Evolutionary conservation across 1,284 basidiomycete genomes (phyloP).

Genomic region (Anthracocystis panici-leucophaei): DNA sequence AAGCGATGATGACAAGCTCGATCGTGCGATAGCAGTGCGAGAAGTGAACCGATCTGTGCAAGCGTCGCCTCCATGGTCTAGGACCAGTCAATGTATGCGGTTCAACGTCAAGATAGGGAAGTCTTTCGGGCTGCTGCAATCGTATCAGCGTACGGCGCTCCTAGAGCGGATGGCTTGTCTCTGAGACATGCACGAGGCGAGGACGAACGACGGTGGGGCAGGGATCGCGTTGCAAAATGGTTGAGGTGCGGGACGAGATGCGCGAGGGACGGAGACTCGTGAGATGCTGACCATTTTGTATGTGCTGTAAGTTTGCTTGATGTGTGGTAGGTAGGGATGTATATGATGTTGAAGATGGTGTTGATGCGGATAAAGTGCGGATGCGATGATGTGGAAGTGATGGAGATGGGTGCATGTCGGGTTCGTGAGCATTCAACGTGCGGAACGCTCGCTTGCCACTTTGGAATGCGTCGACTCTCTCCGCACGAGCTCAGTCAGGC

Average conservation of each 20-base stretch:
- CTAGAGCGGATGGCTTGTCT: background rate
- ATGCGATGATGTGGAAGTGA: background rate
- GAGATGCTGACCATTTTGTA: conserved; percentile 44
- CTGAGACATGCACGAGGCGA: background rate
- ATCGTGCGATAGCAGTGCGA: background rate
- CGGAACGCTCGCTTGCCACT: background rate
- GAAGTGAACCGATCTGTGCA: background rate
- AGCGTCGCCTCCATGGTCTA: background rate
- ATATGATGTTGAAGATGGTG: background rate
- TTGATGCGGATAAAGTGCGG: background rate
- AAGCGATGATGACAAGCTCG: background rate
- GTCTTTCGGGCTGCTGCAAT: conserved; percentile 1
- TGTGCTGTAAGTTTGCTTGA: conserved; percentile 9
- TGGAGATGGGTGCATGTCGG: background rate
- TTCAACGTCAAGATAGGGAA: conserved; percentile 7
- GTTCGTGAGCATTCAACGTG: background rate
- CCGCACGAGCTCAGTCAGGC: background rate
- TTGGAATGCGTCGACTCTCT: background rate
- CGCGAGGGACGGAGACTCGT: conserved; percentile 17
- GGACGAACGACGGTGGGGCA: background rate
- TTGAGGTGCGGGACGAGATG: conserved; percentile 5
- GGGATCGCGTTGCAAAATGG: conserved; percentile 17
- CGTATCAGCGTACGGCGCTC: conserved; percentile 13
- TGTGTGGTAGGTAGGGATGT: background rate
- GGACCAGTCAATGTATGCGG: background rate